Conservation (phyloP, 176 grass and related monocot genomes). For the Aegilops umbellulata region DNA sequence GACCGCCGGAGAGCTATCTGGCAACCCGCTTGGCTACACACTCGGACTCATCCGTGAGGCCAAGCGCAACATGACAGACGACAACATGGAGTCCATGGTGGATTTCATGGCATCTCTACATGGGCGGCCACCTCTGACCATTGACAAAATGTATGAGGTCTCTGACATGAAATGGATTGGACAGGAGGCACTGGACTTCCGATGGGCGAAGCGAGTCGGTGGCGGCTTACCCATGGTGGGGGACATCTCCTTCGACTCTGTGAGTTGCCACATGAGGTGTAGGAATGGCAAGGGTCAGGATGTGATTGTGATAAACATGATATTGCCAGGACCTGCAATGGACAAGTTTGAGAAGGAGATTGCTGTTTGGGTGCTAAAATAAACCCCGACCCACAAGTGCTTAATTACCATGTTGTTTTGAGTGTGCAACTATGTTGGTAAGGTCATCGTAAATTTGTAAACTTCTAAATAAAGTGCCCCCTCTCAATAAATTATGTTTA, state of each 20-base stretch:
- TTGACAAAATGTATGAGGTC: not conserved
- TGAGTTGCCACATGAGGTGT: not conserved
- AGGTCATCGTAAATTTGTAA: no score
- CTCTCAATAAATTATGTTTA: no score
- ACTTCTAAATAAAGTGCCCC: no score
- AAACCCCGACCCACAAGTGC: no score
- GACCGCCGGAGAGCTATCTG: not conserved
- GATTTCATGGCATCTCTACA: not conserved
- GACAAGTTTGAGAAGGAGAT: not conserved
- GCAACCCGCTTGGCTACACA: not conserved
- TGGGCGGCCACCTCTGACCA: not conserved
- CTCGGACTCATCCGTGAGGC: not conserved
- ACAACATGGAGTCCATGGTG: not conserved
- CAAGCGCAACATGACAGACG: not conserved
- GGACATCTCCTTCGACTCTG: not conserved
- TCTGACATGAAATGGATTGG: not conserved
- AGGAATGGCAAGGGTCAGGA: not conserved
- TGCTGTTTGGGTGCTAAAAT: not conserved
- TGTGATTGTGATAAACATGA: not conserved
- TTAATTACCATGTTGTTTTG: no score
- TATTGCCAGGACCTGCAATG: not conserved
- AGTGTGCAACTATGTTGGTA: no score
- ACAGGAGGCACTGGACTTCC: not conserved
- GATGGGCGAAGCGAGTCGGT: not conserved
- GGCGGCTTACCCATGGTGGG: not conserved